phyloP scores from a whole-genome alignment of 768 basidiomycete genomes.

The Psilocybe azurescens region DNA sequence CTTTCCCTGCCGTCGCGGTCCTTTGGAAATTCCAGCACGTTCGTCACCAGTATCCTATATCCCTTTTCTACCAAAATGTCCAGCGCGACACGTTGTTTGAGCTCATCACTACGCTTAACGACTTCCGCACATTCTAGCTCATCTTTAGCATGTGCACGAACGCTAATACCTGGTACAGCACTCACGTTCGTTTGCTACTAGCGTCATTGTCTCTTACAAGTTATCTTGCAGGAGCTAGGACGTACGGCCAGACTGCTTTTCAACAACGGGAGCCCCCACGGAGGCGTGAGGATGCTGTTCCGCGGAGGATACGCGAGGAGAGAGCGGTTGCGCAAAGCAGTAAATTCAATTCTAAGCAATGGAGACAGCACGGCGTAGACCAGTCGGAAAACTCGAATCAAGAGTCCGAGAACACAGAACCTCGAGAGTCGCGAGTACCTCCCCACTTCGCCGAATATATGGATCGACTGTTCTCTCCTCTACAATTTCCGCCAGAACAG shows the following conservation, averaged over 20 bases:
- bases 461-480: conserved; percentile 62
- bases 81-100: conserved; percentile 31
- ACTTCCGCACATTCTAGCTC: conserved; percentile 10
- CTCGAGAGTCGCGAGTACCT: background rate
- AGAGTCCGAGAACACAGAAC: background rate
- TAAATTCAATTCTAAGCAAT: background rate
- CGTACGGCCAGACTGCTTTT: conserved; percentile 33
- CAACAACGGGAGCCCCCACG: conserved; percentile 22
- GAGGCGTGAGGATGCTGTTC: background rate
- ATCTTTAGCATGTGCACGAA: conserved; percentile 12
- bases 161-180: conserved; percentile 19
- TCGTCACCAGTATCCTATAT: background rate
- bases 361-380: conserved; percentile 1
- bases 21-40: conserved; percentile 8
- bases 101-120: conserved; percentile 25
- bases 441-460: conserved; percentile 50
- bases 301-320: conserved; percentile 11
- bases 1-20: conserved; percentile 18
- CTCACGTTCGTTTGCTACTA: conserved; percentile 13
- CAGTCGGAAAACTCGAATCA: background rate
- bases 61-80: conserved; percentile 29
- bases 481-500: conserved; percentile 74
- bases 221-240: conserved; percentile 23
- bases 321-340: background rate
- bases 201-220: conserved; percentile 19